Percentiles rank a stretch among this genome's conserved stretches.
Conservation (phyloP, 2,329 filamentous ascomycete species). For the Pleoardoris graminearum region DNA sequence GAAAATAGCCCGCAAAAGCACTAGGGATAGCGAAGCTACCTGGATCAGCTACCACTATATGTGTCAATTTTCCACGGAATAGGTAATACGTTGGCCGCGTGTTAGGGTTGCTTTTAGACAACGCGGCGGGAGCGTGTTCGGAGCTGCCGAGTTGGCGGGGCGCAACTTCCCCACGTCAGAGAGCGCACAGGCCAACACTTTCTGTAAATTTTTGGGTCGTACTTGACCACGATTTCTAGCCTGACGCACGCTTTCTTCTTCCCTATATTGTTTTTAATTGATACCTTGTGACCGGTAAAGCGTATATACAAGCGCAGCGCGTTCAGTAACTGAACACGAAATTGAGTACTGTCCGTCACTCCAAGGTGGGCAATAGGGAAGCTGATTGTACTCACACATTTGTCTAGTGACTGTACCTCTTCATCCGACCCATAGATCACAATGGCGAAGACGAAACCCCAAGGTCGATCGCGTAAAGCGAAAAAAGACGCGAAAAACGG, state of each 20-base stretch:
- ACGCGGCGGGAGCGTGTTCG: not conserved
- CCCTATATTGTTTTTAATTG: not conserved
- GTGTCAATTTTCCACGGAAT: too few relatives aligned
- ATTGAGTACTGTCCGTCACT: too few relatives aligned
- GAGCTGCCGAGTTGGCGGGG: slow-evolving; percentile 6
- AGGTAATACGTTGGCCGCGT: too few relatives aligned
- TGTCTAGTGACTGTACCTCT: not conserved
- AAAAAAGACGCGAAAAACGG: slow-evolving; percentile 40
- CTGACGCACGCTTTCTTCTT: not conserved
- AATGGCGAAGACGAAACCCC: slow-evolving; percentile 59
- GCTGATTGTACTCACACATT: too few relatives aligned
- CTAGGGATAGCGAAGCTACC: too few relatives aligned
- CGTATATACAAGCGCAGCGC: not conserved
- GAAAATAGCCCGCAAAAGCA: too few relatives aligned
- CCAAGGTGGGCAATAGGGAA: too few relatives aligned
- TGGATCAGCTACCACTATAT: too few relatives aligned
- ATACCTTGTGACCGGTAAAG: not conserved
- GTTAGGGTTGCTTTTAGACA: too few relatives aligned
- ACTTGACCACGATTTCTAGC: slow-evolving; percentile 3
- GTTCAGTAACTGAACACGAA: too few relatives aligned
- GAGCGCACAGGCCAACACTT: slow-evolving; percentile 22
- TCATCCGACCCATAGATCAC: slow-evolving; percentile 11
- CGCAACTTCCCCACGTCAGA: slow-evolving; percentile 28
- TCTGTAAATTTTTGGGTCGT: slow-evolving; percentile 27
- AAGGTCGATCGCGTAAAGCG: slow-evolving; percentile 44